Percentiles rank a stretch among this genome's conserved stretches.
Conservation (phyloP, 495 filamentous ascomycete genomes). For the Podospora australis region DNA sequence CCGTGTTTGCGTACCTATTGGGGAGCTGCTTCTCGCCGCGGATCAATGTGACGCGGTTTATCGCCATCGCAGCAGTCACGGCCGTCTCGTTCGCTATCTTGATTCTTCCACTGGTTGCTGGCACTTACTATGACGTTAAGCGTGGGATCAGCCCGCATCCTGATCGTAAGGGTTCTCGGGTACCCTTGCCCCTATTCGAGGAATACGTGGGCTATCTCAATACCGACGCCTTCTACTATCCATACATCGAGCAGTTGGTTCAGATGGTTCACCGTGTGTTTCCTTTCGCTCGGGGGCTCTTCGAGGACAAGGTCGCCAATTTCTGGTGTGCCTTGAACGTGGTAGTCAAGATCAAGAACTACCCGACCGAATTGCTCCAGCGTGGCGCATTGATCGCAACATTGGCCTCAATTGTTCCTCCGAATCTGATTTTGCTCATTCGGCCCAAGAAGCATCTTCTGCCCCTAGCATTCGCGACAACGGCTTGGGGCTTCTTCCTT, state of each 20-base stretch:
- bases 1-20: constrained; percentile 84
- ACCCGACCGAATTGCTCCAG: constrained; percentile 61
- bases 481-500: constrained; percentile 94
- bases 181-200: constrained; percentile 52
- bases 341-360: constrained; percentile 73
- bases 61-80: constrained; percentile 69
- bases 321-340: constrained; percentile 93
- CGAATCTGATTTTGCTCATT: constrained; percentile 71
- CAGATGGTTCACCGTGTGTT: constrained; percentile 88
- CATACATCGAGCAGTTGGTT: constrained; percentile 62
- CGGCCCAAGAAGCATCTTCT: constrained; percentile 70
- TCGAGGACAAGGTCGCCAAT: constrained; percentile 98
- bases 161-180: constrained; percentile 42
- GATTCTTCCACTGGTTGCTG: constrained; percentile 64
- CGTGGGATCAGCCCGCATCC: constrained; percentile 45
- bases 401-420: constrained; percentile 64
- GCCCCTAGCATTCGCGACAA: constrained; percentile 69
- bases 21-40: constrained; percentile 75
- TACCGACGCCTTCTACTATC: constrained; percentile 60
- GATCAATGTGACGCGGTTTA: constrained; percentile 59
- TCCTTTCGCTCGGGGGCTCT: constrained; percentile 87
- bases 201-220: constrained; percentile 54
- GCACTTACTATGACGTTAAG: constrained; percentile 53
- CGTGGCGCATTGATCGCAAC: constrained; percentile 72
- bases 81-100: constrained; percentile 66